Evolutionary conservation across 257 asterid genomes (phyloP).

Genomic region (Verbascum thapsus): DNA sequence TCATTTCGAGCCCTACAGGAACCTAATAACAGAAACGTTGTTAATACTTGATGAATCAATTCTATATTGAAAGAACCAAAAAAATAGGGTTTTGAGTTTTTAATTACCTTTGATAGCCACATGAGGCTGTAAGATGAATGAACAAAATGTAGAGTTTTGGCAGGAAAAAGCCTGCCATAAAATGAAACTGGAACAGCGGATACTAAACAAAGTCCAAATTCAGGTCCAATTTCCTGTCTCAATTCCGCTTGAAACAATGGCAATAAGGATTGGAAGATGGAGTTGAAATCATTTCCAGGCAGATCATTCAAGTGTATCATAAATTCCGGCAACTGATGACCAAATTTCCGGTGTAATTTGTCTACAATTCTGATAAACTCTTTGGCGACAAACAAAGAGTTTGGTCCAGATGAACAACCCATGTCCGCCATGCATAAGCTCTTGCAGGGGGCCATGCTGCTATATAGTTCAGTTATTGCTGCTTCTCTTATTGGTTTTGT

Average conservation of each 20-base stretch:
- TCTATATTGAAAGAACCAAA: too few species aligned
- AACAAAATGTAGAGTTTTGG: slow-evolving; percentile 54
- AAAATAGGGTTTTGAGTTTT: too few species aligned
- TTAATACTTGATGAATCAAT: too few species aligned
- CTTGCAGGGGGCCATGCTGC: slow-evolving; percentile 23
- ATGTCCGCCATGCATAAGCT: slow-evolving; percentile 53
- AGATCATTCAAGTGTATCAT: slow-evolving; percentile 63
- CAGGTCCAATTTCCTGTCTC: slow-evolving; percentile 29
- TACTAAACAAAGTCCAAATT: slow-evolving; percentile 41
- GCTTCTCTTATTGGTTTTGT: slow-evolving; percentile 42
- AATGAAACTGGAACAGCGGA: slow-evolving; percentile 63
- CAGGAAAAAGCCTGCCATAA: slow-evolving; percentile 60
- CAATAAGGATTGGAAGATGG: slow-evolving; percentile 43
- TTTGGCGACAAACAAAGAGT: slow-evolving; percentile 40
- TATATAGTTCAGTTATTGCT: slow-evolving; percentile 42
- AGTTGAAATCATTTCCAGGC: slow-evolving; percentile 67
- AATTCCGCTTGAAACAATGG: slow-evolving; percentile 37
- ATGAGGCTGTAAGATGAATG: slow-evolving; percentile 72
- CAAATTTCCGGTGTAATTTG: slow-evolving; percentile 22
- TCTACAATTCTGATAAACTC: slow-evolving; percentile 36
- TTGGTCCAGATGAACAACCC: slow-evolving; percentile 78
- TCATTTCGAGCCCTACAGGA: slow-evolving; percentile 43
- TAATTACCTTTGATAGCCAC: slow-evolving; percentile 67
- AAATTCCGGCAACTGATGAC: slow-evolving; percentile 43
- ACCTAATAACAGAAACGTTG: slow-evolving; percentile 40